These are phyloP conservation scores for Echites panduratus DNA, from an alignment of 257 asterid genomes.

Conservation along the genomic window DNA sequence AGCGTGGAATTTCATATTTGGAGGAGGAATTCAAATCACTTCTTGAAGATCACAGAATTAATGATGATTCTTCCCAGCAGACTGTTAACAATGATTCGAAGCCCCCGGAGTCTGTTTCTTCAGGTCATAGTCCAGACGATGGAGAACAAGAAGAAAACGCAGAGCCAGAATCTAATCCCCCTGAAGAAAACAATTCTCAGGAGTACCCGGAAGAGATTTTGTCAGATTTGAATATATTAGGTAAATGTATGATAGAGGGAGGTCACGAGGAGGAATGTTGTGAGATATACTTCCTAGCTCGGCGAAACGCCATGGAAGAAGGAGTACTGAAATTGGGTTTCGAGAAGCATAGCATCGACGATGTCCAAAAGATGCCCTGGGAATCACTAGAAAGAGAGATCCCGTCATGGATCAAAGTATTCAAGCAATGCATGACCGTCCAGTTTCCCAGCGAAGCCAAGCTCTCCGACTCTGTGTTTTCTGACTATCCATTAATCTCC, in stretches of 20 bases:
- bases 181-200: conserved; percentile 21
- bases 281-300: conserved; percentile 43
- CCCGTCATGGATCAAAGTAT: conserved; percentile 48
- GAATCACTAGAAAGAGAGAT: conserved; percentile 69
- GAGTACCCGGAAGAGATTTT: conserved; percentile 45
- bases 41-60: conserved; percentile 43
- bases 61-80: conserved; percentile 11
- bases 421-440: conserved; percentile 33
- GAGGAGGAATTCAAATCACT: conserved; percentile 69
- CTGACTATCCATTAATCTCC: conserved; percentile 28
- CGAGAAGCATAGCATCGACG: conserved; percentile 69
- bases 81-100: conserved; percentile 7
- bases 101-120: conserved; percentile 15
- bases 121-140: conserved; percentile 23
- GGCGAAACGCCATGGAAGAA: conserved; percentile 63
- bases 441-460: conserved; percentile 44
- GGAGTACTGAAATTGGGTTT: conserved; percentile 46
- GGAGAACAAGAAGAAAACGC: conserved; percentile 17
- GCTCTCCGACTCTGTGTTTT: conserved; percentile 40
- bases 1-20: conserved; percentile 60
- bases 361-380: conserved; percentile 70
- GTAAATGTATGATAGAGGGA: conserved; percentile 45
- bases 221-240: conserved; percentile 29
- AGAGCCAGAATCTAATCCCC: conserved; percentile 16
- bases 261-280: conserved; percentile 71